Evolutionary conservation across 179 eudicot genomes (phyloP), one percentile per base, ranked within the genome.

Genomic region (Pouteria campechiana): DNA sequence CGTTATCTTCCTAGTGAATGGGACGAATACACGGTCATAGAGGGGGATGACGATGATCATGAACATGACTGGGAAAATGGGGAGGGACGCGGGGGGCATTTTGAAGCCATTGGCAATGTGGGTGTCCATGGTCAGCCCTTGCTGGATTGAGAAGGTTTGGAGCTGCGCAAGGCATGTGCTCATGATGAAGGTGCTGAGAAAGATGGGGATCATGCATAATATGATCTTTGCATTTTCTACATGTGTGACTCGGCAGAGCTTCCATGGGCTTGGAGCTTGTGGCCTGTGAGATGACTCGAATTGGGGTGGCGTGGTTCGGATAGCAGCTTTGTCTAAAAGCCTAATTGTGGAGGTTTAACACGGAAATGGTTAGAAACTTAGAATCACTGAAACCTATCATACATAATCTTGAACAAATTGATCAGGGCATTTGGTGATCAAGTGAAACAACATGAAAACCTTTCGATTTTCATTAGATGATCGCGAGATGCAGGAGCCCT

Each of bases 21-120:
- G 81, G 10, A 70, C 66, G 48, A 75, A 70, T 3, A 67, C 0
- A 9, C 53, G 49, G 20, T 70, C 81, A 50, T 75, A 75, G 2
- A 67, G 7, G 3, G 81, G 81, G 43, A 75, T 19, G 46, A 75
- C 68, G 27, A 70, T 17, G 44, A 54, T 9, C 61, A 75, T 67
- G 74, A 75, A 70, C 54, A 67, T 22, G 1, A 75, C 41, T 1
- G 81, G 81, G 48, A 75, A 66, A 8, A 70, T 69, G 6, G 81
- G 81, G 24, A 75, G 45, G 6, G 81, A 75, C 2, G 69, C 29
- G 1, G 74, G 48, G 0, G 81, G 76, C 32, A 70, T 57, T 35
- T 67, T 11, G 58, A 70, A 68, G 1, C 52, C 29, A 3, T 50
- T 47, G 34, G 63, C 27, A 52, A 69, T 40, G 7, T 14, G 35